Base-by-base conservation (phyloP, 768 basidiomycete species). In the Coprinopsis strossmayeri region DNA sequence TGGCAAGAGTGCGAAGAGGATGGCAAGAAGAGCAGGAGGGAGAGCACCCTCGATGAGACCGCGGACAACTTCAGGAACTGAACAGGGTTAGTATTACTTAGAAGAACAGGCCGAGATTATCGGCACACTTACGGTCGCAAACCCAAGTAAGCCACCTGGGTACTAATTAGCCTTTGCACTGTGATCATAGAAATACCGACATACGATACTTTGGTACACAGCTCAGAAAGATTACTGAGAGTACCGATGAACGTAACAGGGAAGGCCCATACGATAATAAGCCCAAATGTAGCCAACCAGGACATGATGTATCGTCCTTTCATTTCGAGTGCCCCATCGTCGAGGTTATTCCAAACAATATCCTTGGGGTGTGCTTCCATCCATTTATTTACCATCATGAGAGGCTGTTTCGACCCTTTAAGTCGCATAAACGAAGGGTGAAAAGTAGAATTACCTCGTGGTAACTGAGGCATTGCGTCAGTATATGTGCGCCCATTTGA, bases 401-500 rank as follows among this genome's bases (percentile, higher is more conserved):
- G 57, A 3, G 78, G 78, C 77, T 77, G 46, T n/a, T n/a, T n/a
- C n/a, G n/a, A n/a, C n/a, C n/a, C n/a, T n/a, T n/a, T n/a, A n/a
- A n/a, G n/a, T n/a, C n/a, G n/a, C n/a, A n/a, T n/a, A n/a, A n/a
- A n/a, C n/a, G n/a, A n/a, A n/a, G n/a, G 59, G 53, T 5, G 51
- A 43, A 30, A 13, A n/a, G 24, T 34, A 17, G 28, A 54, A 57
- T 34, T 52, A 76, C 74, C 59, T 71, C 64, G 44, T 81, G 76
- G 55, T 78, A 73, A 49, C 72, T 72, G 24, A 82, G 59, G 51
- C 74, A 77, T 61, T 87, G 84, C 0, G 74, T 72, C 11, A 84
- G 73, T 50, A 87, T 77, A 60, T 86, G 84, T 0, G 85, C 86
- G 2, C 82, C 84, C 57, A 87, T 77, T 61, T 87, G 84, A 42